Base-by-base conservation (phyloP, 2,329 filamentous ascomycete genomes). In the Sclerotinia subarctica region DNA sequence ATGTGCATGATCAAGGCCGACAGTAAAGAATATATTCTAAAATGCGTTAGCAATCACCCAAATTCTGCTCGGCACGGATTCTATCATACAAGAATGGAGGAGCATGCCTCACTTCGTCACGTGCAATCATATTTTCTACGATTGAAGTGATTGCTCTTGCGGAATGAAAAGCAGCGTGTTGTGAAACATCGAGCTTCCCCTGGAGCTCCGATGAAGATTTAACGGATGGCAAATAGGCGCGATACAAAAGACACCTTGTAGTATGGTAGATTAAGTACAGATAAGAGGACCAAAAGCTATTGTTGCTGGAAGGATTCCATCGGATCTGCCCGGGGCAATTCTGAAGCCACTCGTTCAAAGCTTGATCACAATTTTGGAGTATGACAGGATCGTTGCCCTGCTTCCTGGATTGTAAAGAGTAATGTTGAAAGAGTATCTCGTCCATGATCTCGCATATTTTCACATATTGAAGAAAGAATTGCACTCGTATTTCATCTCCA, bases 1-100 rank as follows among this genome's bases (percentile, higher is more conserved):
- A 98, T 94, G 76, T 98, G 94, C 93, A 98, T 98, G 76, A 98
- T 97, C 64, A 98, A 84, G 0, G 94, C 94, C 0, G 94, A 97
- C 79, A 98, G 97, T 71, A 98, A 81, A 77, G 92, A 96, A 80
- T 98, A 97, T 24, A 97, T 93, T 77, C 97, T 93, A 76, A 97
- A 35, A 97, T 1, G 11, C 13, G 13, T 54, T 24, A 65, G 26
- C 42, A 24, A 57, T 13, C 21, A 38, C 17, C 13, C 19, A 19
- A n/a, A 10, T n/a, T 35, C 2, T 17, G 13, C 26, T 49, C 1
- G 3, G 24, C 1, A 24, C 10, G 8, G n/a, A 0, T 5, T 54
- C 46, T 24, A 2, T n/a, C 17, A 52, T 47, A 65, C 63, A 65
- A 46, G 76, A 98, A 98, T 0, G 94, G 94, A 0, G 94, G 94